Evolutionary conservation across 2,329 filamentous ascomycete genomes (phyloP).

Genomic region (Aspergillus novoparasiticus): DNA sequence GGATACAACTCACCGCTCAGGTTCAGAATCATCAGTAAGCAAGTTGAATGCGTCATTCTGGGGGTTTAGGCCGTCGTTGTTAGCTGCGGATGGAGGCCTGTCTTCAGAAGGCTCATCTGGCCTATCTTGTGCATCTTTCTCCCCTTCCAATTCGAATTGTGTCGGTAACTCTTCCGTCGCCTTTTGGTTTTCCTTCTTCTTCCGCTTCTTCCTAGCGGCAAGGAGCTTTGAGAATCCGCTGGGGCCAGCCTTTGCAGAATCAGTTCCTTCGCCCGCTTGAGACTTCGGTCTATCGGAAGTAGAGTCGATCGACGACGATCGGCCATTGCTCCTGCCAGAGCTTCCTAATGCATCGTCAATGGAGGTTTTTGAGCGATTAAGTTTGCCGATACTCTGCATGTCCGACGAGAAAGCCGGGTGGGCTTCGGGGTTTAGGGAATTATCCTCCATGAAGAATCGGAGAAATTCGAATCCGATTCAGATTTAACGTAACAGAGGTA

Average conservation of each 20-base stretch:
- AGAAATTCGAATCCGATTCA: background rate
- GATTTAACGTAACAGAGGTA: too few species aligned
- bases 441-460: conserved; percentile 34
- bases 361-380: conserved; percentile 41
- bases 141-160: conserved; percentile 24
- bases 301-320: conserved; percentile 43
- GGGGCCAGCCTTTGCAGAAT: conserved; percentile 40
- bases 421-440: background rate
- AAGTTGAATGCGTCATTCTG: conserved; percentile 30
- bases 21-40: conserved; percentile 42
- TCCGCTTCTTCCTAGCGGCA: conserved; percentile 46
- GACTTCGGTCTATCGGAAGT: conserved; percentile 41
- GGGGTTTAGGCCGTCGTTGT: conserved; percentile 23
- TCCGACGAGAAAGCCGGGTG: conserved; percentile 36
- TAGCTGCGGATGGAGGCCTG: conserved; percentile 26
- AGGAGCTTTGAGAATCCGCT: conserved; percentile 58
- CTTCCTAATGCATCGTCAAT: conserved; percentile 35
- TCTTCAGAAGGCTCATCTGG: conserved; percentile 28
- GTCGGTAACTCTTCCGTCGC: conserved; percentile 26
- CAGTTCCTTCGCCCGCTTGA: conserved; percentile 39
- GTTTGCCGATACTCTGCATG: conserved; percentile 37
- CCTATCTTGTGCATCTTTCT: conserved; percentile 23
- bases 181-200: conserved; percentile 39
- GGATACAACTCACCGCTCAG: conserved; percentile 39
- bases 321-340: conserved; percentile 37